phyloP scores from a whole-genome alignment of 2,329 filamentous ascomycete genomes.

The Cordyceps militaris region DNA sequence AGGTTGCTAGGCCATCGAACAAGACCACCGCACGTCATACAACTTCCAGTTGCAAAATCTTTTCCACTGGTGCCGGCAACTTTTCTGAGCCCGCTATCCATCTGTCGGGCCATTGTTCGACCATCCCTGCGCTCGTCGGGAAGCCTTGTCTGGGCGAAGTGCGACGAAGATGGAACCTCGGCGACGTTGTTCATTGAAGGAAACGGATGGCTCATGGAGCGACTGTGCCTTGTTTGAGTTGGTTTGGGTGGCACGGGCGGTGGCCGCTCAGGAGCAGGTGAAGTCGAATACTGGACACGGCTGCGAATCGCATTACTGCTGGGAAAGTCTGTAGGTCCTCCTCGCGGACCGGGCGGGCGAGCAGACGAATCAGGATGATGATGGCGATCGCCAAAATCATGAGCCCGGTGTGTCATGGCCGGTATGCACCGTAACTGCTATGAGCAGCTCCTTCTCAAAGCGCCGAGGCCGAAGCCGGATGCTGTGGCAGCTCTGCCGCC shows the following conservation, averaged over 20 bases:
- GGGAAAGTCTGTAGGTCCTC: neutral
- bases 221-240: constrained; percentile 24
- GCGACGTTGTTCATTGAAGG: constrained; percentile 57
- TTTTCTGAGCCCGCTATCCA: constrained; percentile 23
- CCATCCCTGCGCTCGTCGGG: constrained; percentile 36
- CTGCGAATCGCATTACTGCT: constrained; percentile 4
- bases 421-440: neutral
- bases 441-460: constrained; percentile 3
- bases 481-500: neutral
- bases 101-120: constrained; percentile 21
- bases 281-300: neutral
- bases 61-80: constrained; percentile 29
- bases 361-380: neutral
- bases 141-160: constrained; percentile 26
- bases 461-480: neutral
- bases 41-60: constrained; percentile 63
- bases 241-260: constrained; percentile 6
- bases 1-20: constrained; percentile 72
- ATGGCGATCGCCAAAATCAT: constrained; percentile 2
- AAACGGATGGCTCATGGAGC: constrained; percentile 76
- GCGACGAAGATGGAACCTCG: constrained; percentile 17
- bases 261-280: neutral
- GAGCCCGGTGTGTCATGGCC: constrained; percentile 5
- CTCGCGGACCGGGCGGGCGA: neutral
- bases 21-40: constrained; percentile 77